Evolutionary conservation across 1,139 yeast species (phyloP).

Genomic region (Candida sp.): DNA sequence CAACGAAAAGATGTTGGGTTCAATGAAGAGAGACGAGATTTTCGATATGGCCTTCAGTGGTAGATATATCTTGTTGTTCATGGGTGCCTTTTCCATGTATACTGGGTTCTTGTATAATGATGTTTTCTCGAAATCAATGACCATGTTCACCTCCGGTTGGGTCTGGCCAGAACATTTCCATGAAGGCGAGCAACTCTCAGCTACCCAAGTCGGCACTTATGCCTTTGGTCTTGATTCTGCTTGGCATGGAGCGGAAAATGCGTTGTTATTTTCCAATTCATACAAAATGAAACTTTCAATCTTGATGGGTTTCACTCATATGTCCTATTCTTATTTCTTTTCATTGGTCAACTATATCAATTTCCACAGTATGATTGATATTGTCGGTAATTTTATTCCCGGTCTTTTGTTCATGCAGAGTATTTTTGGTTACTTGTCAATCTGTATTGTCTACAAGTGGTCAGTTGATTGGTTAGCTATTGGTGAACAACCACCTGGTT

Average conservation of each 20-base stretch:
- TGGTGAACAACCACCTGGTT: slow-evolving; percentile 71
- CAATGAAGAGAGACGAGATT: slow-evolving; percentile 71
- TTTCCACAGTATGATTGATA: slow-evolving; percentile 59
- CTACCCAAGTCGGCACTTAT: slow-evolving; percentile 56
- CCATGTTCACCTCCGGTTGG: slow-evolving; percentile 73
- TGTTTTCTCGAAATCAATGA: slow-evolving; percentile 74
- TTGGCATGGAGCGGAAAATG: slow-evolving; percentile 84
- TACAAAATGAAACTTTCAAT: slow-evolving; percentile 81
- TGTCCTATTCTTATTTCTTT: slow-evolving; percentile 70
- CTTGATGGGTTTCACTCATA: slow-evolving; percentile 75
- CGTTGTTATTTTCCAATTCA: slow-evolving; percentile 69
- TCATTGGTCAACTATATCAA: slow-evolving; percentile 63
- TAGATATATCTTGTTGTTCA: slow-evolving; percentile 65
- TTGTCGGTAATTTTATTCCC: slow-evolving; percentile 75
- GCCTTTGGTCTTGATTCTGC: slow-evolving; percentile 70
- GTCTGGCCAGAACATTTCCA: slow-evolving; percentile 62
- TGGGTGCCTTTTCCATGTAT: slow-evolving; percentile 79
- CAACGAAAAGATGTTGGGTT: slow-evolving; percentile 56
- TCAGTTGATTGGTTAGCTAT: slow-evolving; percentile 71
- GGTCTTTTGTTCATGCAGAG: slow-evolving; percentile 82
- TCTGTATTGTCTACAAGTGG: slow-evolving; percentile 79
- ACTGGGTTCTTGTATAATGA: slow-evolving; percentile 79
- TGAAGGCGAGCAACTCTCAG: slow-evolving; percentile 56
- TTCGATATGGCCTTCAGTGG: slow-evolving; percentile 82
- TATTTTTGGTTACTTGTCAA: slow-evolving; percentile 72